These are phyloP conservation scores for Suhomyces tanzawaensis DNA, from an alignment of 805 yeast species.

Conservation along the genomic window DNA sequence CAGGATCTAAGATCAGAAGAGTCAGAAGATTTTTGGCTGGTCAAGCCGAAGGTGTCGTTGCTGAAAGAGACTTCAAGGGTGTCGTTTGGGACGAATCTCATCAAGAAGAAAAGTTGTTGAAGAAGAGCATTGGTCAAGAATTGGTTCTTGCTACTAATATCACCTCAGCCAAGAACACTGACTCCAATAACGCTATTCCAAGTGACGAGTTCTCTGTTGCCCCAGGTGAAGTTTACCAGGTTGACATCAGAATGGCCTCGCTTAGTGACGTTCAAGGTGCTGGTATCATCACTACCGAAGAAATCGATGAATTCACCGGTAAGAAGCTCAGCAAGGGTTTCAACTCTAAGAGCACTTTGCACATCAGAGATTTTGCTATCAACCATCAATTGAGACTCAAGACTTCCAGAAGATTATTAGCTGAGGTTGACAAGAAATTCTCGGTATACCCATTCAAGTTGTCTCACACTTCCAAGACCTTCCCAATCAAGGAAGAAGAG, in stretches of 20 bases:
- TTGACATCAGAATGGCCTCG: slow-evolving; percentile 82
- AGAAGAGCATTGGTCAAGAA: slow-evolving; percentile 36
- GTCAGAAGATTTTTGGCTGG: slow-evolving; percentile 93
- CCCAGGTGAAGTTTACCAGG: slow-evolving; percentile 82
- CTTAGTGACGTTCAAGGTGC: slow-evolving; percentile 50
- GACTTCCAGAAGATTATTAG: slow-evolving; percentile 67
- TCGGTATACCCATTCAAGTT: slow-evolving; percentile 93
- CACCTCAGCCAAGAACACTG: slow-evolving; percentile 8
- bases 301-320: slow-evolving; percentile 63
- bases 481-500: slow-evolving; percentile 52
- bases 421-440: slow-evolving; percentile 64
- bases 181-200: slow-evolving; percentile 59
- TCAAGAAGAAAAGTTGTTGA: slow-evolving; percentile 62
- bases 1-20: slow-evolving; percentile 90
- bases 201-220: slow-evolving; percentile 66
- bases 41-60: slow-evolving; percentile 88
- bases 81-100: slow-evolving; percentile 84
- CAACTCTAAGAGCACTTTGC: slow-evolving; percentile 66
- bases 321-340: slow-evolving; percentile 54
- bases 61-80: slow-evolving; percentile 90
- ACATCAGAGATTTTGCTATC: slow-evolving; percentile 83
- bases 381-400: slow-evolving; percentile 72
- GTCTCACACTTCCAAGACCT: slow-evolving; percentile 60
- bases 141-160: slow-evolving; percentile 33
- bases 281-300: slow-evolving; percentile 68